A percentile compares a stretch with the other conserved stretches of the same genome.
Evolutionary conservation across 306 rosid species (phyloP).

Genomic region (Cucurbita moschata): DNA sequence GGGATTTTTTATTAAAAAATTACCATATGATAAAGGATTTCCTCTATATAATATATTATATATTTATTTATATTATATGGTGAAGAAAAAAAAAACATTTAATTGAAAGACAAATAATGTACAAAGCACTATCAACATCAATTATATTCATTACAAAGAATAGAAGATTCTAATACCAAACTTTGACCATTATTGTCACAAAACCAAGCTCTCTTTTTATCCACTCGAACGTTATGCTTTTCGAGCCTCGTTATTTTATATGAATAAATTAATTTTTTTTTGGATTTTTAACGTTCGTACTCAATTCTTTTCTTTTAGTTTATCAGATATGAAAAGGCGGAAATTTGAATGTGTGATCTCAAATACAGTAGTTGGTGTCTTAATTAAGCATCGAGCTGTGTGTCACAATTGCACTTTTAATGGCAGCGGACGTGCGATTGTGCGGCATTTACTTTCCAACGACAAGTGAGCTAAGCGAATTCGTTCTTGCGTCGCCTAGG

Average conservation of each 20-base stretch:
- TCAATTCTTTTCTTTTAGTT: too few relatives aligned
- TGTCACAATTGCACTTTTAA: too few relatives aligned
- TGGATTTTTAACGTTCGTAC: neutral
- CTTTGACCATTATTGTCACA: neutral
- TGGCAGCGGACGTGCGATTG: too few relatives aligned
- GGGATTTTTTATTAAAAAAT: neutral
- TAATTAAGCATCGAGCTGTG: too few relatives aligned
- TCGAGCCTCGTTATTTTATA: neutral
- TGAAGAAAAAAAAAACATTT: neutral
- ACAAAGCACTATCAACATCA: neutral
- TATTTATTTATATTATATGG: too few relatives aligned
- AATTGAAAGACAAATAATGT: neutral
- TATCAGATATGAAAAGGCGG: too few relatives aligned
- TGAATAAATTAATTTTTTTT: neutral
- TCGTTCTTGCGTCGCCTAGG: too few relatives aligned
- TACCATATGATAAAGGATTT: neutral
- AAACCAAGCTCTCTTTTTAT: neutral
- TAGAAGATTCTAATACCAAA: conserved; percentile 3
- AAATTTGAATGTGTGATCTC: too few relatives aligned
- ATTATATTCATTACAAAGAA: neutral
- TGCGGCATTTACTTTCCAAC: too few relatives aligned
- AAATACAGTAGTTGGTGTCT: too few relatives aligned
- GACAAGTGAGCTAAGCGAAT: too few relatives aligned
- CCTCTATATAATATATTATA: too few relatives aligned
- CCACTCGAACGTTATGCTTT: neutral